Base-by-base conservation (phyloP, 306 rosid genomes). In the Begonia loranthoides region DNA sequence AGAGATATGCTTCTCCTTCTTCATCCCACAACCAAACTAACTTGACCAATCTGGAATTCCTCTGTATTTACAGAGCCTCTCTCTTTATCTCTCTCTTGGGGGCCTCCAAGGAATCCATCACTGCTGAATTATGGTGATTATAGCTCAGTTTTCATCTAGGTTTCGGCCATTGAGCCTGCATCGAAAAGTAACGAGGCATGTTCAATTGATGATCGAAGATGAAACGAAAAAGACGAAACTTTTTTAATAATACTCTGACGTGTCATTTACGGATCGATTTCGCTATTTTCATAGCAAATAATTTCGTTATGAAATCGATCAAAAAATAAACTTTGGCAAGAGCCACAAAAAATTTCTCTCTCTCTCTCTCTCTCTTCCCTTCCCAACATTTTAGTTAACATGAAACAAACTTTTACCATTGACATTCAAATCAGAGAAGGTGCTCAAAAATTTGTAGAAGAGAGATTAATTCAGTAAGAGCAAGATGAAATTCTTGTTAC, bases 81-180 rank as follows among this genome's bases (percentile, higher is more conserved):
- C 58, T 52, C 36, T 28, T 28, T 6, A 22, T 28, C 36, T 28
- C 36, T 45, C 50, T 51, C 16, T 2, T 38, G 22, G 62, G 63
- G 72, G 69, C 69, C 63, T 48, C 57, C 51, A 61, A 43, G 64
- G 67, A 66, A 57, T 58, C 57, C 66, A 54, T 13, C 39, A 49
- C 64, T 28, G 58, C 61, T 58, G 50, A 17, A 52, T 45, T 40
- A 41, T 33, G 34, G n/a, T 15, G 53, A 58, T 56, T 56, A 69
- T 56, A 58, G 64, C 64, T 76, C 83, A 49, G 58, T 65, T 72
- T 76, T 76, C 83, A 72, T 72, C 61, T 73, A 74, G 56, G 64
- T 52, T 55, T 65, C 55, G 59, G 55, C 52, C 71, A 57, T 12
- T 52, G 81, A 67, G 49, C 69, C 76, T 72, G 70, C 69, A 63